Percentiles rank a stretch among this genome's conserved stretches.
Evolutionary conservation across 495 filamentous ascomycete species (phyloP).

Genomic region (Penicillium pulvis): DNA sequence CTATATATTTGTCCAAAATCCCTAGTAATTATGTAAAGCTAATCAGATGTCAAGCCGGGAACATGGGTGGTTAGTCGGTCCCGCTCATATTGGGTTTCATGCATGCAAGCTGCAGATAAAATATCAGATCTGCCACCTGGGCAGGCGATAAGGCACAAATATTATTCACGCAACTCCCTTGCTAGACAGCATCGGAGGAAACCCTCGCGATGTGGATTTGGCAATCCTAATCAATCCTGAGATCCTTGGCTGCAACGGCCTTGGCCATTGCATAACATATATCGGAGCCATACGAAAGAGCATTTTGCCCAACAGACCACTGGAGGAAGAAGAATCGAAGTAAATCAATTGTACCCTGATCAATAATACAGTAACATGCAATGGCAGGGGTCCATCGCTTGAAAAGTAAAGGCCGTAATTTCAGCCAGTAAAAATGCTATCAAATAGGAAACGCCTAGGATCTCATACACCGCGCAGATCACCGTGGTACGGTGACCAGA

Average conservation of each 20-base stretch:
- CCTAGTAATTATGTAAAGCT: not conserved
- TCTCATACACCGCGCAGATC: slow-evolving; percentile 45
- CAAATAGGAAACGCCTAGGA: slow-evolving; percentile 27
- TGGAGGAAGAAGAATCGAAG: slow-evolving; percentile 12
- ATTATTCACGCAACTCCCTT: too few species aligned
- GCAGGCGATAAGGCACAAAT: too few species aligned
- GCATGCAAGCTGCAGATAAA: too few species aligned
- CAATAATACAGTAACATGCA: slow-evolving; percentile 38
- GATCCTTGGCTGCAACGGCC: not conserved
- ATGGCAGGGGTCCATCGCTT: slow-evolving; percentile 13
- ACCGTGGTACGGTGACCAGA: slow-evolving; percentile 94
- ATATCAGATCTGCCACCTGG: too few species aligned
- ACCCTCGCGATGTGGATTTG: too few species aligned
- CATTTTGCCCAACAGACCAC: not conserved
- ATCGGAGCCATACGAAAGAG: not conserved
- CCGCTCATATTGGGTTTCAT: not conserved
- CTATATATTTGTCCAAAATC: not conserved
- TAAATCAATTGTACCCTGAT: slow-evolving; percentile 24
- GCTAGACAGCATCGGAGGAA: too few species aligned
- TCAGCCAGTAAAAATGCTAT: slow-evolving; percentile 21
- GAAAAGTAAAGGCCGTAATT: slow-evolving; percentile 15
- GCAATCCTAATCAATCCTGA: not conserved
- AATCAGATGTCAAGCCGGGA: not conserved
- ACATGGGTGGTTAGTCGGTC: not conserved
- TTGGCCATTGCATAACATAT: not conserved